Evolutionary conservation across 768 basidiomycete genomes (phyloP).

Genomic region (Tricholoma sp.): DNA sequence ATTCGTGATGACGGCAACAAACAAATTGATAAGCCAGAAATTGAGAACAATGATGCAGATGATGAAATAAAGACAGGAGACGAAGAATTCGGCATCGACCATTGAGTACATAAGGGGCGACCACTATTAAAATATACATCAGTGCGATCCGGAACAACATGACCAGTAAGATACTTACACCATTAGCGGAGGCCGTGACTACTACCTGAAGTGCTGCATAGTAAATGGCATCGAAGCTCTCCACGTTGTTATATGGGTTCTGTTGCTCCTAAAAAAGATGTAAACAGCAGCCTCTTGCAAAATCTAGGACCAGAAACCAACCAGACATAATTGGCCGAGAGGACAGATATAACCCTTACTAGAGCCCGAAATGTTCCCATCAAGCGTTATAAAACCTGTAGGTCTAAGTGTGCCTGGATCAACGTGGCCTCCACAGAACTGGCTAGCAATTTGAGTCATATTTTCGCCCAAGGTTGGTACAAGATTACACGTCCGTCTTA

Average conservation of each 20-base stretch:
- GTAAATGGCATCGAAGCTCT: slow-evolving; percentile 90
- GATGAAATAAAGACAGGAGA: slow-evolving; percentile 87
- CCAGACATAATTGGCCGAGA: slow-evolving; percentile 76
- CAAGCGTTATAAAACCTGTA: slow-evolving; percentile 32
- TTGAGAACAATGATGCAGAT: slow-evolving; percentile 80
- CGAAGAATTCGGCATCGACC: slow-evolving; percentile 86
- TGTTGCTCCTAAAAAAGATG: slow-evolving; percentile 40
- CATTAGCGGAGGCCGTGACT: slow-evolving; percentile 75
- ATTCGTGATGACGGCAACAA: slow-evolving; percentile 94
- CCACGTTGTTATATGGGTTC: slow-evolving; percentile 61
- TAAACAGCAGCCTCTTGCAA: not conserved
- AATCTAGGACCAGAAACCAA: slow-evolving; percentile 20
- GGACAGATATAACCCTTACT: slow-evolving; percentile 90
- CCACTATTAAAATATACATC: slow-evolving; percentile 44
- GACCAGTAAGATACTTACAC: slow-evolving; percentile 38
- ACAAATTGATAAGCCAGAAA: slow-evolving; percentile 90
- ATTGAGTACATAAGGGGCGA: slow-evolving; percentile 78
- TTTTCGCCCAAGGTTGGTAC: slow-evolving; percentile 49
- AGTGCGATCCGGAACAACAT: not conserved
- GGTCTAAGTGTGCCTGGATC: slow-evolving; percentile 48
- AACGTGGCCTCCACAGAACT: slow-evolving; percentile 80
- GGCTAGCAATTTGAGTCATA: slow-evolving; percentile 38
- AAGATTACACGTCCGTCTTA: slow-evolving; percentile 60
- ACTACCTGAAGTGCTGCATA: slow-evolving; percentile 77
- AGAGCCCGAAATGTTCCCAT: slow-evolving; percentile 18